phyloP scores from a whole-genome alignment of 352 stramenopile genomes.

The Phytophthora vignae region DNA sequence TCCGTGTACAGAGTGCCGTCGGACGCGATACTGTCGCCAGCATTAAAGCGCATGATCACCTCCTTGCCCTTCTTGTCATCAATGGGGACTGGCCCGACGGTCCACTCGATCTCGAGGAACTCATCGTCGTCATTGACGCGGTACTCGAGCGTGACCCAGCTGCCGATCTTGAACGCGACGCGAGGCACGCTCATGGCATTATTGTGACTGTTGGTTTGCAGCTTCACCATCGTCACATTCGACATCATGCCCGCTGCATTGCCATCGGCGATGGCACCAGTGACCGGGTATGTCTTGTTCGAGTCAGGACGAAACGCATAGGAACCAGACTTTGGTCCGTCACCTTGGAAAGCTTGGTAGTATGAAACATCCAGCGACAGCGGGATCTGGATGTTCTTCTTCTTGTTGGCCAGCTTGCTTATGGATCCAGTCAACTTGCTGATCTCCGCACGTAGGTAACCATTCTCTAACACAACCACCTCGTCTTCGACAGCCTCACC shows the following conservation, averaged over 20 bases:
- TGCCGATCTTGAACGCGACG: constrained; percentile 81
- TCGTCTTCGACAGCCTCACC: too few relatives aligned
- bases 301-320: constrained; percentile 97
- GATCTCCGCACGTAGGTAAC: constrained; percentile 62
- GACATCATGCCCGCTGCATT: constrained; percentile 10
- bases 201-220: constrained; percentile 27
- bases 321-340: constrained; percentile 91
- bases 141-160: constrained; percentile 93
- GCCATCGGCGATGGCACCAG: constrained; percentile 5
- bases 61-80: constrained; percentile 93
- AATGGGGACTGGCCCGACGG: constrained; percentile 80
- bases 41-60: constrained; percentile 93
- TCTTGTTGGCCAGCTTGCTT: constrained; percentile 76
- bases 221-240: constrained; percentile 52
- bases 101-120: constrained; percentile 97
- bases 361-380: constrained; percentile 61
- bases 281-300: constrained; percentile 63
- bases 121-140: constrained; percentile 84
- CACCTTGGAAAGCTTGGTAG: constrained; percentile 69
- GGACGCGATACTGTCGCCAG: constrained; percentile 63
- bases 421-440: constrained; percentile 60
- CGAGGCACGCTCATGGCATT: constrained; percentile 40
- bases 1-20: constrained; percentile 91
- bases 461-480: constrained; percentile 67
- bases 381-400: constrained; percentile 66